Conservation (phyloP, 2,329 filamentous ascomycete genomes). For the Huntiella abstrusa region DNA sequence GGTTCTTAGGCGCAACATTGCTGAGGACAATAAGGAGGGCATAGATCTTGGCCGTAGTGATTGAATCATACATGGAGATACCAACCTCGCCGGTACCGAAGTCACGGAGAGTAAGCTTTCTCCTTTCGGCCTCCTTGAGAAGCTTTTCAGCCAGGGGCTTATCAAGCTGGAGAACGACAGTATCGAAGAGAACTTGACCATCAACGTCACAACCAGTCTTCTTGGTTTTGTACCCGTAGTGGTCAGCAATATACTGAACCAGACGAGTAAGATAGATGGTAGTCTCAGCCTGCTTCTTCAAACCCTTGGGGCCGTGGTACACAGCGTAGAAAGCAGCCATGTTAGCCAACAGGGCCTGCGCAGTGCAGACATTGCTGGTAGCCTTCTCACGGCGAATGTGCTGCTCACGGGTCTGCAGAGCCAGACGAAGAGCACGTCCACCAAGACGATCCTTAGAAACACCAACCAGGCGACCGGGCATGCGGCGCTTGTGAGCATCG, state of each 20-base stretch:
- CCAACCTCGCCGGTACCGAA: slow-evolving; percentile 17
- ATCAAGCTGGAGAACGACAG: slow-evolving; percentile 44
- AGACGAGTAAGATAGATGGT: slow-evolving; percentile 53
- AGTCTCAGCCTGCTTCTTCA: slow-evolving; percentile 67
- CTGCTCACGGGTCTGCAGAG: slow-evolving; percentile 84
- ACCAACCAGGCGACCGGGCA: slow-evolving; percentile 77
- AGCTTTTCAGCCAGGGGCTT: slow-evolving; percentile 25
- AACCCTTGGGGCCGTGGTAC: slow-evolving; percentile 73
- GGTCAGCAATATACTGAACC: slow-evolving; percentile 43
- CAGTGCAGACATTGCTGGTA: slow-evolving; percentile 93
- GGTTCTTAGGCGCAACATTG: slow-evolving; percentile 15
- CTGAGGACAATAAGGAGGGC: slow-evolving; percentile 23
- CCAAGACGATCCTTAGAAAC: slow-evolving; percentile 82
- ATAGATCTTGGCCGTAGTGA: slow-evolving; percentile 23
- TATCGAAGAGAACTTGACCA: slow-evolving; percentile 55
- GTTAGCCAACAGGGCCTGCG: slow-evolving; percentile 82
- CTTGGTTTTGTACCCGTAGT: slow-evolving; percentile 44
- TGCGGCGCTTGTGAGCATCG: slow-evolving; percentile 85
- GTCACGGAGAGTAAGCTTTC: slow-evolving; percentile 15
- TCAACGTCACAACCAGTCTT: slow-evolving; percentile 36
- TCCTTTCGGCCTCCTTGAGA: slow-evolving; percentile 3
- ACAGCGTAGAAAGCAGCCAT: slow-evolving; percentile 91
- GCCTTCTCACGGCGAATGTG: slow-evolving; percentile 93
- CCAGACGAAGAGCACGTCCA: slow-evolving; percentile 60
- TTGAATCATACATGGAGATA: slow-evolving; percentile 17